A percentile compares a stretch with the other conserved stretches of the same genome.
phyloP scores from a whole-genome alignment of 1,284 basidiomycete species.

The Rhizoctonia solani region DNA sequence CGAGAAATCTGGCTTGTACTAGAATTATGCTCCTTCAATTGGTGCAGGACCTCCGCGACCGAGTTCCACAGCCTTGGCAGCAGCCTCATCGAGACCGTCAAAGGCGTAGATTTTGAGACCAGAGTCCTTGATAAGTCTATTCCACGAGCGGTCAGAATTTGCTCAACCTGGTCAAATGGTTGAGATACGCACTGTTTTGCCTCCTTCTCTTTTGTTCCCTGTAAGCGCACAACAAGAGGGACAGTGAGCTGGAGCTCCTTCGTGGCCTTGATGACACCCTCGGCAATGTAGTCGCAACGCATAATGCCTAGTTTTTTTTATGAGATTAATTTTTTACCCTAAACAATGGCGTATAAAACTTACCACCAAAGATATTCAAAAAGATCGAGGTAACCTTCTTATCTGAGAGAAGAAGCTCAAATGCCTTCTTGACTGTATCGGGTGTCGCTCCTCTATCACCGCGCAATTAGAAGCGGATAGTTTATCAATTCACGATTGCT shows the following conservation, averaged over 20 bases:
- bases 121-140: conserved; percentile 87
- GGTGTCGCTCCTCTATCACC: conserved; percentile 85
- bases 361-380: conserved; percentile 94
- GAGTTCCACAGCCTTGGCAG: conserved; percentile 79
- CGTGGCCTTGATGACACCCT: conserved; percentile 97
- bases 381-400: conserved; percentile 97
- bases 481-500: conserved; percentile 42
- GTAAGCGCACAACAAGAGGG: conserved; percentile 91
- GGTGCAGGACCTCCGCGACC: conserved; percentile 46
- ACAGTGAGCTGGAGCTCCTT: conserved; percentile 86
- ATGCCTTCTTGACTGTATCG: conserved; percentile 98
- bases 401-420: conserved; percentile 90
- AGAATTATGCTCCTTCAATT: conserved; percentile 14
- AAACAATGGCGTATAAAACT: conserved; percentile 37
- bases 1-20: not conserved
- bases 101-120: conserved; percentile 92
- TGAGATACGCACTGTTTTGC: conserved; percentile 78
- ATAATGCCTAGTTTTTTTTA: conserved; percentile 88
- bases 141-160: not conserved
- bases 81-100: conserved; percentile 84
- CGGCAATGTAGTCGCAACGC: conserved; percentile 96
- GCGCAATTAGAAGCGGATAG: conserved; percentile 17
- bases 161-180: not conserved
- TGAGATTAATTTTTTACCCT: not conserved
- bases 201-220: conserved; percentile 95